These are phyloP conservation scores for Cenchrus purpureus DNA, from an alignment of 176 grass and related monocot species.

Conservation along the genomic window DNA sequence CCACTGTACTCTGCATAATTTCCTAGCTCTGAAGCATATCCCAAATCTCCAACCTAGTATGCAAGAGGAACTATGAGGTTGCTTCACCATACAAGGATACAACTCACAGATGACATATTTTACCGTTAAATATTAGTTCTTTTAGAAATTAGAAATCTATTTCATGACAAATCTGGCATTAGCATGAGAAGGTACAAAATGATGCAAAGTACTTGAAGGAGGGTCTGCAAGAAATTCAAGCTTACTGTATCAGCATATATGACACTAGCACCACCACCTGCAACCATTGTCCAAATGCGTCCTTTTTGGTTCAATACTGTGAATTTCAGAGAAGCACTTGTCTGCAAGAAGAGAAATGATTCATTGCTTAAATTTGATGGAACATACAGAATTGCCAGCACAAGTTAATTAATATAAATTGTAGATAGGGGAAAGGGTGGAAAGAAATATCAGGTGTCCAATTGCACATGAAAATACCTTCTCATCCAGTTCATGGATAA, in stretches of 20 bases:
- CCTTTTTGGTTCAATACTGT: constrained; percentile 92
- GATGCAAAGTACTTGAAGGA: constrained; percentile 1
- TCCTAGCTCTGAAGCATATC: constrained; percentile 92
- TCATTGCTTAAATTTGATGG: background rate
- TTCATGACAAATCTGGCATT: background rate
- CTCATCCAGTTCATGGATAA: constrained; percentile 92
- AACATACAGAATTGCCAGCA: constrained; percentile 10
- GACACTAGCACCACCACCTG: constrained; percentile 93
- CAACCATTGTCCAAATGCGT: constrained; percentile 99
- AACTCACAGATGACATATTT: background rate
- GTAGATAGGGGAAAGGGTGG: background rate
- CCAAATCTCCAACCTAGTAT: constrained; percentile 89
- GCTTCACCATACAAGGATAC: background rate
- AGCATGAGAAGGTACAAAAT: background rate
- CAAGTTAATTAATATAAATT: background rate
- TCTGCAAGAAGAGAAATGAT: constrained; percentile 60
- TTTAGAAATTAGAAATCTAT: background rate
- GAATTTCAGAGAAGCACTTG: constrained; percentile 95
- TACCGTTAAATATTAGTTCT: background rate
- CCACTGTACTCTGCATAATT: constrained; percentile 98
- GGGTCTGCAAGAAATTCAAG: constrained; percentile 25
- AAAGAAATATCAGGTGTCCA: constrained; percentile 29
- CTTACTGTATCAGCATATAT: constrained; percentile 96
- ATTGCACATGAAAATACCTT: constrained; percentile 64
- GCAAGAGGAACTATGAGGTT: constrained; percentile 4